Conservation (phyloP, 345 rosid genomes). For the Arabis alpina region DNA sequence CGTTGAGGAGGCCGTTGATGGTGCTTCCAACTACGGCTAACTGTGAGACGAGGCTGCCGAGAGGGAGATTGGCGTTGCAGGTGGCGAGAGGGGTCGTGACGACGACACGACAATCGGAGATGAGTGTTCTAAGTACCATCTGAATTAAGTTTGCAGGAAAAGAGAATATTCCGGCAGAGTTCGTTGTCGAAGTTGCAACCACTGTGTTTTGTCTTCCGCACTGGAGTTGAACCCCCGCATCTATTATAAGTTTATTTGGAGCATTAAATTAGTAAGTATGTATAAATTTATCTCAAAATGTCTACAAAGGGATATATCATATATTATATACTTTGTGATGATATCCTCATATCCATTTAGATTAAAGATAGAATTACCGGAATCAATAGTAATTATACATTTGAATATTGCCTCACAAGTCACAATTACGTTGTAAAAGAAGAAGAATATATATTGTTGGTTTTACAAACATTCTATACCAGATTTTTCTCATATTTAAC, state of each 20-base stretch:
- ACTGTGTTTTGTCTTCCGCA: constrained; percentile 51
- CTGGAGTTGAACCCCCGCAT: constrained; percentile 59
- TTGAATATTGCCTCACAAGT: no score
- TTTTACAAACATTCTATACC: no score
- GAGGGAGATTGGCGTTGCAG: constrained; percentile 59
- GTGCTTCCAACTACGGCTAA: constrained; percentile 51
- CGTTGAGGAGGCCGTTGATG: constrained; percentile 44
- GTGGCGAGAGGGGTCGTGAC: constrained; percentile 62
- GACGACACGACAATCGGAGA: constrained; percentile 49
- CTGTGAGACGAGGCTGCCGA: constrained; percentile 50
- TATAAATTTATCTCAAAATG: no score
- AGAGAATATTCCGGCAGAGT: constrained; percentile 47
- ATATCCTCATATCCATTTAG: no score
- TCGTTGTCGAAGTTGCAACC: constrained; percentile 54
- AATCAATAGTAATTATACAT: no score
- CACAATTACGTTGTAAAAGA: no score
- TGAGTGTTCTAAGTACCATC: constrained; percentile 44
- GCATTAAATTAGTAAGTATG: not conserved
- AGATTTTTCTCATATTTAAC: no score
- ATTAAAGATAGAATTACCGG: no score
- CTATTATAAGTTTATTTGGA: constrained; percentile 27
- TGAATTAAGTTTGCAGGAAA: constrained; percentile 50
- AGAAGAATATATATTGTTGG: no score
- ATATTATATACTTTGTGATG: no score
- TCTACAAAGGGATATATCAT: no score